Conservation (phyloP, 1,284 basidiomycete genomes). For the Coniferiporia sulphurascens region DNA sequence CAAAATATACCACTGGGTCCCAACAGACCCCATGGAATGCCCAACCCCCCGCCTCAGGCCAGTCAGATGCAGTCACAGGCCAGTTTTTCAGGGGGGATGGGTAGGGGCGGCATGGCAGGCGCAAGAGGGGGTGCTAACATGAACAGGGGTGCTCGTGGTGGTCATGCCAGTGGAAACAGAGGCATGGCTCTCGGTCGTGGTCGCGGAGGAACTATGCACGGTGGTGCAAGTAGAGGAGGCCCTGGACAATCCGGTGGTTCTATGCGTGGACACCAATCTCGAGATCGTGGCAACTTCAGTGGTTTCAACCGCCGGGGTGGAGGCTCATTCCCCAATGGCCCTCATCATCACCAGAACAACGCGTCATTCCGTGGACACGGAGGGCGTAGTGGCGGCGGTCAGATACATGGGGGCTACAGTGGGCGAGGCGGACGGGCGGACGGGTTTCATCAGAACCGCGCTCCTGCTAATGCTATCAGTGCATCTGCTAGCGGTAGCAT, state of each 20-base stretch:
- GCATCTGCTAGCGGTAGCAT: conserved; percentile 30
- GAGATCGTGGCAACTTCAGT: conserved; percentile 51
- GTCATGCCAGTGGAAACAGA: conserved; percentile 39
- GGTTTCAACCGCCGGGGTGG: conserved; percentile 59
- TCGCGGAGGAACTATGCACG: conserved; percentile 25
- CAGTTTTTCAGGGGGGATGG: conserved; percentile 11
- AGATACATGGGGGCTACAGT: conserved; percentile 23
- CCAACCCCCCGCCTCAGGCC: conserved; percentile 1
- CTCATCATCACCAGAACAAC: conserved; percentile 28
- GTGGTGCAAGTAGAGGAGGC: conserved; percentile 19
- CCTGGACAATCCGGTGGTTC: conserved; percentile 28
- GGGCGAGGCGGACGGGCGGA: conserved; percentile 52
- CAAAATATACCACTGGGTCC: conserved; percentile 23
- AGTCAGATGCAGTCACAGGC: conserved; percentile 13
- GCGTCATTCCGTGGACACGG: conserved; percentile 41
- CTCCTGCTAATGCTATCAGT: conserved; percentile 7
- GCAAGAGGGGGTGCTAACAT: conserved; percentile 31
- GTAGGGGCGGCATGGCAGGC: conserved; percentile 30
- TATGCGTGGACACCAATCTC: conserved; percentile 56
- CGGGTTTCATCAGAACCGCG: conserved; percentile 27
- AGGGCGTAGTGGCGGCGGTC: conserved; percentile 26
- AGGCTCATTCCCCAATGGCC: conserved; percentile 55
- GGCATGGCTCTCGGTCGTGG: conserved; percentile 37
- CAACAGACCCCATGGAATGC: conserved; percentile 7
- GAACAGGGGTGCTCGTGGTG: conserved; percentile 44